phyloP scores from a whole-genome alignment of 2,329 filamentous ascomycete species.

The Tolypocladium guangdongense region DNA sequence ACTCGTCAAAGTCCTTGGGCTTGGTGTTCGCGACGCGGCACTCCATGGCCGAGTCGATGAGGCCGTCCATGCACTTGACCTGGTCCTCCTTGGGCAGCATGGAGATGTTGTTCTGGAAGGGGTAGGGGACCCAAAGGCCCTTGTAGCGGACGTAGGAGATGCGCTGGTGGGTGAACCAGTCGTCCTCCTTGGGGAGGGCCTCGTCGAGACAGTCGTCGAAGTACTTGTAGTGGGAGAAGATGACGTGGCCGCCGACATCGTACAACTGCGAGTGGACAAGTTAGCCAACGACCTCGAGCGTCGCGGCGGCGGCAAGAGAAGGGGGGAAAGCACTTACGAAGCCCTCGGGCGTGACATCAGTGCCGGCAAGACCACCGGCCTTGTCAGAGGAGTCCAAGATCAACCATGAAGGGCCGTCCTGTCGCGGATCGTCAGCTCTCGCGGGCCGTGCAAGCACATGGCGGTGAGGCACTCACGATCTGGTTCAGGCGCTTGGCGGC shows the following conservation, averaged over 20 bases:
- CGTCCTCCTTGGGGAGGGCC: constrained; percentile 82
- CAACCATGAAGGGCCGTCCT: constrained; percentile 92
- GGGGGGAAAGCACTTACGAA: constrained; percentile 61
- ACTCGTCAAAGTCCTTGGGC: constrained; percentile 95
- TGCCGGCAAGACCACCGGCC: constrained; percentile 90
- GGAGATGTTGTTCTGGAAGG: constrained; percentile 99
- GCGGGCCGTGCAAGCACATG: constrained; percentile 5
- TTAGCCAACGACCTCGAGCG: constrained; percentile 10
- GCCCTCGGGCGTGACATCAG: constrained; percentile 88
- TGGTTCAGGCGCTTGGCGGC: constrained; percentile 97
- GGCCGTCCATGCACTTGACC: constrained; percentile 83
- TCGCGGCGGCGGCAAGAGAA: not conserved
- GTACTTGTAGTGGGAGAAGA: constrained; percentile 99
- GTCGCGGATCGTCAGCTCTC: constrained; percentile 15
- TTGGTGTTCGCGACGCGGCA: constrained; percentile 79
- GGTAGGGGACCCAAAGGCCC: constrained; percentile 93
- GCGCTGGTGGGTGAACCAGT: constrained; percentile 97
- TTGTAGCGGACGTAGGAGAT: constrained; percentile 99
- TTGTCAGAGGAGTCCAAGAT: constrained; percentile 88
- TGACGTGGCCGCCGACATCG: constrained; percentile 96
- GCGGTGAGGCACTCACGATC: constrained; percentile 54
- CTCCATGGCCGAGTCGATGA: constrained; percentile 90
- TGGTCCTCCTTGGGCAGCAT: constrained; percentile 97
- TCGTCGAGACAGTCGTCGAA: constrained; percentile 98
- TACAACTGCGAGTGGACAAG: constrained; percentile 55